Percentiles rank a stretch among this genome's conserved stretches.
These are phyloP conservation scores for Coniochaeta sp. DNA, from an alignment of 2,329 filamentous ascomycete species.

Conservation along the genomic window DNA sequence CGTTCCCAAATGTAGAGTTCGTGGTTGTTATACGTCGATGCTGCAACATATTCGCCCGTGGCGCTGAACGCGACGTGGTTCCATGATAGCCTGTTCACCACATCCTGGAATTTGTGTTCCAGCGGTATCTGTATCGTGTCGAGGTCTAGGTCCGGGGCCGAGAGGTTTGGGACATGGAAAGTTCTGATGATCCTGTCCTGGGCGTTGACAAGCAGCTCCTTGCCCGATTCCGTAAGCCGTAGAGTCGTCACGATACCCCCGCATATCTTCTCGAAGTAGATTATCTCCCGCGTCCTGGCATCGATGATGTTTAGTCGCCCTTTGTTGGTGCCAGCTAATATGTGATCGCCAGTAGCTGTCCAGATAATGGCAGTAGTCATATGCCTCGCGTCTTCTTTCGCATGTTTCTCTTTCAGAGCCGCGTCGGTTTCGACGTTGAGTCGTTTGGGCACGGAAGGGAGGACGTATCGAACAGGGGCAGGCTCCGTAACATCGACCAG, in stretches of 20 bases:
- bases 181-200: conserved; percentile 94
- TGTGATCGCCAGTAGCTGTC: conserved; percentile 76
- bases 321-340: conserved; percentile 89
- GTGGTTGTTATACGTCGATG: conserved; percentile 96
- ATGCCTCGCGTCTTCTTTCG: conserved; percentile 87
- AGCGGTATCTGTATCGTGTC: conserved; percentile 84
- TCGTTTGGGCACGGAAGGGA: conserved; percentile 78
- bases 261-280: conserved; percentile 85
- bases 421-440: conserved; percentile 63
- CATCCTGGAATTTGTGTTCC: conserved; percentile 97
- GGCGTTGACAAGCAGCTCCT: conserved; percentile 84
- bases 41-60: conserved; percentile 90
- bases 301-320: conserved; percentile 96
- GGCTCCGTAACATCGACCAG: conserved; percentile 72
- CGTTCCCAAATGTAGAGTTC: conserved; percentile 99
- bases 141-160: conserved; percentile 62
- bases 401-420: conserved; percentile 70
- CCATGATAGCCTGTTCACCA: conserved; percentile 92
- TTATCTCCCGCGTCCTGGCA: conserved; percentile 68
- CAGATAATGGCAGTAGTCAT: conserved; percentile 91
- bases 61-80: conserved; percentile 95
- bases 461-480: conserved; percentile 64
- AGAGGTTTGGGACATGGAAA: conserved; percentile 76
- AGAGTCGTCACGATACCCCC: conserved; percentile 83
- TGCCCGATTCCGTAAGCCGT: conserved; percentile 75